phyloP scores from a whole-genome alignment of 2,329 filamentous ascomycete species.

The Pseudohalonectria lignicola region DNA sequence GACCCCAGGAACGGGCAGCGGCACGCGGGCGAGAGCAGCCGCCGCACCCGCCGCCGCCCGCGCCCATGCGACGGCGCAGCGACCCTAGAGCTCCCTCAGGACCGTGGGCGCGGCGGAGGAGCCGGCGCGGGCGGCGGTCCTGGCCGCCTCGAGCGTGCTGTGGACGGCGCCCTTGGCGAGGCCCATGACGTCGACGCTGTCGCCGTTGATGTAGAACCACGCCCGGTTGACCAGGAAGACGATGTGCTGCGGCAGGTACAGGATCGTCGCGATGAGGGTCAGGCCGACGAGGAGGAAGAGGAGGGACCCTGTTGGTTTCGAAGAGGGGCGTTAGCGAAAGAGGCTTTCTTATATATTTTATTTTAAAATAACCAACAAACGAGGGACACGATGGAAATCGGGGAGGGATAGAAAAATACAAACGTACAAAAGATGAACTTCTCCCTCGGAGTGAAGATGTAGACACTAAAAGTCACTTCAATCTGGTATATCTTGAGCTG shows the following conservation, averaged over 20 bases:
- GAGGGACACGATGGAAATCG: background rate
- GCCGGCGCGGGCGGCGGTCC: slow-evolving; percentile 10
- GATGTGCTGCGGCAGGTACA: slow-evolving; percentile 92
- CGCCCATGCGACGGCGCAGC: too few relatives aligned
- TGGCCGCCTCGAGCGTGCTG: slow-evolving; percentile 25
- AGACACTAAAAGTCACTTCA: slow-evolving; percentile 91
- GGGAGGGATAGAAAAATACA: background rate
- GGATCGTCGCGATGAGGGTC: slow-evolving; percentile 72
- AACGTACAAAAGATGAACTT: slow-evolving; percentile 92
- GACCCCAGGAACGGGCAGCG: too few relatives aligned
- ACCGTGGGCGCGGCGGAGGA: slow-evolving; percentile 13
- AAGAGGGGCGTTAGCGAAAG: background rate
- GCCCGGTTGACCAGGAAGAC: slow-evolving; percentile 71
- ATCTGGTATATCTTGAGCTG: slow-evolving; percentile 96
- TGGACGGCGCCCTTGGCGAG: slow-evolving; percentile 30
- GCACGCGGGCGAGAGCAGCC: too few relatives aligned
- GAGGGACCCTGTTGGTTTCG: slow-evolving; percentile 60
- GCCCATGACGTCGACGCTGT: slow-evolving; percentile 45
- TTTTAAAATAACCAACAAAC: background rate
- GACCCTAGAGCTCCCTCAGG: slow-evolving; percentile 29
- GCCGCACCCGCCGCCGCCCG: too few relatives aligned
- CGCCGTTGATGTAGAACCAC: slow-evolving; percentile 92
- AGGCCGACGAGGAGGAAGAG: slow-evolving; percentile 84
- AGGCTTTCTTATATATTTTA: background rate
- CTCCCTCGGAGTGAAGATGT: slow-evolving; percentile 94